These are phyloP conservation scores for Begonia loranthoides DNA, from an alignment of 306 rosid genomes.

Conservation along the genomic window DNA sequence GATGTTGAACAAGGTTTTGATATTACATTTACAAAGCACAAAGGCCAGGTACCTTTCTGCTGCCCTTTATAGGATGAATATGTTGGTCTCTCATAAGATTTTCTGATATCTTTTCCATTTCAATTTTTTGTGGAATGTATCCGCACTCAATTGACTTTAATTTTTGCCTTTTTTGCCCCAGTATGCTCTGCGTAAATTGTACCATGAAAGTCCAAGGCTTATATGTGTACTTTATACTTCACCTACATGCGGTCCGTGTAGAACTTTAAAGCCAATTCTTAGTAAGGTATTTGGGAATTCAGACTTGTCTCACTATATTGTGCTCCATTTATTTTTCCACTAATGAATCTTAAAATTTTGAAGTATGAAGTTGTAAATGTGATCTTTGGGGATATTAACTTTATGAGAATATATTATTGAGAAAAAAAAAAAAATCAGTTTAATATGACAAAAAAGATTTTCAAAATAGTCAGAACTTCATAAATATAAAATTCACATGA, in stretches of 20 bases:
- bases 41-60: constrained; percentile 42
- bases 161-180: constrained; percentile 16
- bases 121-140: neutral
- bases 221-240: constrained; percentile 75
- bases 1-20: constrained; percentile 83
- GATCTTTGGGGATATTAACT: constrained; percentile 11
- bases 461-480: too few relatives aligned
- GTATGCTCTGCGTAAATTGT: constrained; percentile 90
- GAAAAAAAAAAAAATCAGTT: too few relatives aligned
- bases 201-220: constrained; percentile 94
- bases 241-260: constrained; percentile 92
- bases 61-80: constrained; percentile 4
- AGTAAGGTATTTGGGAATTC: constrained; percentile 48
- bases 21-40: constrained; percentile 76
- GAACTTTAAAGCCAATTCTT: constrained; percentile 92
- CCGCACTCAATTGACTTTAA: neutral
- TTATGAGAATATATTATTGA: neutral
- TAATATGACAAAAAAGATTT: too few relatives aligned
- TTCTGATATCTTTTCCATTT: neutral
- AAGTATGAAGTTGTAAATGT: constrained; percentile 6
- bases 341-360: constrained; percentile 3
- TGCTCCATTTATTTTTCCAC: neutral
- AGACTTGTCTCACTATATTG: neutral
- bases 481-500: too few relatives aligned
- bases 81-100: neutral